These are phyloP conservation scores for Lathyrus sativus DNA, from an alignment of 306 rosid genomes.

Conservation along the genomic window DNA sequence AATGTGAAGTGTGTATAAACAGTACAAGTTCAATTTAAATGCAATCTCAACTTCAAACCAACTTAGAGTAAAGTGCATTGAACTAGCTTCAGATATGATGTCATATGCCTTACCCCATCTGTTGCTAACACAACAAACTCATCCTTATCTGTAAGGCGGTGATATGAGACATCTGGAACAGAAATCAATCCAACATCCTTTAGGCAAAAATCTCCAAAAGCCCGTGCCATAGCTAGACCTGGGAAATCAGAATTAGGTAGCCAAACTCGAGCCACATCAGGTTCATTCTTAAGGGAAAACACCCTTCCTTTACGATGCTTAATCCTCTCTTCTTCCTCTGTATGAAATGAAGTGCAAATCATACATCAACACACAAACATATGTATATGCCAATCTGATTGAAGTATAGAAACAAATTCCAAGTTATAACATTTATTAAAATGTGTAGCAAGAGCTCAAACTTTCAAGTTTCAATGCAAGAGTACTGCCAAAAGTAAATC, in stretches of 20 bases:
- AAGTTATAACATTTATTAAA: conserved; percentile 1
- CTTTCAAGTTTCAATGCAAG: conserved; percentile 4
- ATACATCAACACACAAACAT: conserved; percentile 24
- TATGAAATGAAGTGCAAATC: conserved; percentile 20
- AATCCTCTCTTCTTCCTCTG: conserved; percentile 89
- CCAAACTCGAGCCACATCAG: conserved; percentile 84
- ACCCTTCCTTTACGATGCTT: conserved; percentile 74
- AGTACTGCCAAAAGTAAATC: neutral
- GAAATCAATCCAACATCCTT: conserved; percentile 84
- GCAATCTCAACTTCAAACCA: conserved; percentile 3
- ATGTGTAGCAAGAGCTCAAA: conserved; percentile 11
- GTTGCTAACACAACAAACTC: conserved; percentile 90
- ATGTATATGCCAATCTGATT: neutral
- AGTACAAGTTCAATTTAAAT: neutral
- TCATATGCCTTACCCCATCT: conserved; percentile 73
- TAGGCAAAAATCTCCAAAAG: conserved; percentile 91
- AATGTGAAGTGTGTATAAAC: conserved; percentile 6
- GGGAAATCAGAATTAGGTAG: conserved; percentile 81
- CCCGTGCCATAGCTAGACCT: conserved; percentile 97
- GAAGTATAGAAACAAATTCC: conserved; percentile 19
- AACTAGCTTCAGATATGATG: conserved; percentile 17
- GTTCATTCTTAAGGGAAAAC: conserved; percentile 77
- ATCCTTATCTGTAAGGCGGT: conserved; percentile 72
- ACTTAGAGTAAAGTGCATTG: conserved; percentile 22
- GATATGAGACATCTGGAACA: conserved; percentile 71